Evolutionary conservation across 225 moss, liverwort and hornwort species (phyloP), one percentile per base, ranked within the genome.

Genomic region (Ulota crispa): DNA sequence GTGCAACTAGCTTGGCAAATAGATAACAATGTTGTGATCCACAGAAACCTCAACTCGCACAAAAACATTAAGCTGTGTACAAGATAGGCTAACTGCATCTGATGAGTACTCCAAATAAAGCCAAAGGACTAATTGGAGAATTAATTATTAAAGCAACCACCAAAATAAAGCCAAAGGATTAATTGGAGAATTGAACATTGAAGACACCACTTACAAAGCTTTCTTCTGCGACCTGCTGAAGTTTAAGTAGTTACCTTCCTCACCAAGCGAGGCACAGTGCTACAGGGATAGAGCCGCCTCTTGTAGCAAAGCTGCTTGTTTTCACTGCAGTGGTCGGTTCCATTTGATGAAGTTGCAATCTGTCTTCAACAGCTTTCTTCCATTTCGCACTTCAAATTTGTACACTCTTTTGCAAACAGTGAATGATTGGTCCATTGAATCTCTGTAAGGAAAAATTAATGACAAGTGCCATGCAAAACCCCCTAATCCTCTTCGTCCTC

Each of bases 391-490:
- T 18, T 31, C 7, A 31, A 31, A 18, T 8, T 63, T 3, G 8
- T 3, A 15, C 13, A 27, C 2, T 34, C 9, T 5, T 27, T 23
- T 23, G 8, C 23, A 34, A 34, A 54, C 4, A 0, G 0, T 9
- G 20, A 5, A 8, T 0, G 2, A 57, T 26, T 24, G 57, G 18
- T 16, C 14, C 57, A 3, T 0, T 13, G 0, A 43, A 61, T 8
- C 9, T 73, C 14, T 8, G 54, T 9, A 73, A 56, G 36, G 3
- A n/a, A 37, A 10, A 56, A 27, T 19, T 6, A 59, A 59, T 0
- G 0, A 19, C 0, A 0, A 11, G 12, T 4, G 1, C 11, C 0
- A 0, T 11, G 12, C 10, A 1, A 12, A 74, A 11, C 36, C 10
- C 2, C 9, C 41, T 39, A 79, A 14, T 32, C 32, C 9, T 74